phyloP scores from a whole-genome alignment of 2,329 filamentous ascomycete genomes.

The Neonectria coccinea region DNA sequence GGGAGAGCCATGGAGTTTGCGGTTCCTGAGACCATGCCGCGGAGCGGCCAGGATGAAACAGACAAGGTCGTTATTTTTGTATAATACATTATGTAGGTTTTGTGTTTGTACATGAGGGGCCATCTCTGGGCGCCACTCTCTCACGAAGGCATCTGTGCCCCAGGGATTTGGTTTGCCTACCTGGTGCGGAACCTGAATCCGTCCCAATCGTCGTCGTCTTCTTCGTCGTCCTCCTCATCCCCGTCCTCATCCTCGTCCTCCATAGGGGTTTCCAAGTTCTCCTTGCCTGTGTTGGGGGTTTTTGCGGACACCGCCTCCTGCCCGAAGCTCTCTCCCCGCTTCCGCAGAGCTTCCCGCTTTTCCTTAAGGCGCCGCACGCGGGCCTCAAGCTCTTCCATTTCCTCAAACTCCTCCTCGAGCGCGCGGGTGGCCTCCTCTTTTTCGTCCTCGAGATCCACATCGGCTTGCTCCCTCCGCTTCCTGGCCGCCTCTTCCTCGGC shows the following conservation, averaged over 20 bases:
- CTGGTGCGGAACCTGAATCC: conserved; percentile 63
- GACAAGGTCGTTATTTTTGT: conserved; percentile 31
- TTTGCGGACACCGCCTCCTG: conserved; percentile 44
- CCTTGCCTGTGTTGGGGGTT: conserved; percentile 41
- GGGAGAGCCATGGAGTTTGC: background rate
- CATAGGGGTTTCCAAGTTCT: conserved; percentile 44
- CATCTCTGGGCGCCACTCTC: conserved; percentile 16
- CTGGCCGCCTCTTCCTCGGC: conserved; percentile 63
- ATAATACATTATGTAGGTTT: conserved; percentile 45
- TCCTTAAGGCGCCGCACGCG: conserved; percentile 77
- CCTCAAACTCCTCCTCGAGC: conserved; percentile 82
- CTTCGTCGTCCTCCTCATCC: conserved; percentile 63
- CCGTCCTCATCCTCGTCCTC: conserved; percentile 55
- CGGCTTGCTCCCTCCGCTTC: conserved; percentile 65
- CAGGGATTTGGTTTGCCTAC: conserved; percentile 11
- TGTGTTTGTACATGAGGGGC: conserved; percentile 38
- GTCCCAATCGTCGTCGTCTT: conserved; percentile 67
- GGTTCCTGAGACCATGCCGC: conserved; percentile 3
- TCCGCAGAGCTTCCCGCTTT: conserved; percentile 74
- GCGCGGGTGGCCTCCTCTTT: conserved; percentile 80
- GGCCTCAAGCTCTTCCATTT: conserved; percentile 83
- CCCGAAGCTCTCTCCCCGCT: conserved; percentile 48
- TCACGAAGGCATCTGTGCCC: background rate
- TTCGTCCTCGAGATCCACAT: conserved; percentile 72
- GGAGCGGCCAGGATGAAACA: conserved; percentile 7